Evolutionary conservation across 179 eudicot genomes (phyloP), one percentile per base, ranked within the genome.

Genomic region (Silene coronaria): DNA sequence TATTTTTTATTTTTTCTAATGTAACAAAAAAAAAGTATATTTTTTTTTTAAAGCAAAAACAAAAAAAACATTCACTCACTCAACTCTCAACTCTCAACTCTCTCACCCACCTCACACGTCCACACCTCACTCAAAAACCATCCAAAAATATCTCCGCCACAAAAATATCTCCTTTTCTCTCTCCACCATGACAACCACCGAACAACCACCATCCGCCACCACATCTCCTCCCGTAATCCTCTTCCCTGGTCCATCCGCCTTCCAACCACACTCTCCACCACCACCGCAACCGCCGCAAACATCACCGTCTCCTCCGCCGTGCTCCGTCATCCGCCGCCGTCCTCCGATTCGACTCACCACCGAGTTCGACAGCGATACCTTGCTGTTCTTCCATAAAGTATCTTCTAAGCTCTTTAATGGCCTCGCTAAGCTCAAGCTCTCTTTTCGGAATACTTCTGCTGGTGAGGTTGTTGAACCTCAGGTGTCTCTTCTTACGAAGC

Each of bases 311-410:
- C 46, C 42, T 16, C 28, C 23, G 36, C 61, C 74, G 5, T 67
- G 55, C 11, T 84, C 81, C 74, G 71, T 81, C 0, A 36, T 78
- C 78, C 84, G 71, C 8, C 72, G 75, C 22, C 85, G 90, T 3
- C 98, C 98, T 27, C 82, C 84, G 51, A 45, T 94, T 2, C 69
- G 97, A 16, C 70, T 92, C 7, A 92, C 99, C 6, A 78, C 89
- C n/a, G 97, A 92, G 78, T 95, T 87, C 84, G 99, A 95, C 79
- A 92, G 96, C 78, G 97, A 95, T 61, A 79, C 72, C 69, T 79
- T 88, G 4, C 11, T 85, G 13, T 90, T 87, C 88, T 79, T 87
- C 79, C 84, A 95, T 80, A 95, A 90, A 74, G 64, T 92, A 0
- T 92, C 97, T 3, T 85, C 92, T 69, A 95, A 88, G 84, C 60